Evolutionary conservation across 148 eudicot species (phyloP), one percentile per base, ranked within the genome.

Genomic region (Cornus suecica): DNA sequence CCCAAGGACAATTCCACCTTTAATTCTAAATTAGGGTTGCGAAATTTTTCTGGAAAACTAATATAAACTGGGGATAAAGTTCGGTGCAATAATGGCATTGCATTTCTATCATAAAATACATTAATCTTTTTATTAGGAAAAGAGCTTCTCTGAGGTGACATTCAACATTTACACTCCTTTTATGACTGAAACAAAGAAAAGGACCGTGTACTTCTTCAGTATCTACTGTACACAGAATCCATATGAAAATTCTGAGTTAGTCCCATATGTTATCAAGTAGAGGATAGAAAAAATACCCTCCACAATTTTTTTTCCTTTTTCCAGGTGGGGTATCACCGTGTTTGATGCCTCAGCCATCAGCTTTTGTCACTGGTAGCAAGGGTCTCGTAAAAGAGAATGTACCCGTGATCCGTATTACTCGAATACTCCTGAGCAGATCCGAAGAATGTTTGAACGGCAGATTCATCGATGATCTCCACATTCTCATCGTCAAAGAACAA

Each of bases 401-500:
- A 90, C 1, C 97, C 97, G 48, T 92, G 94, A 78, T 92, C 94
- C 1, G 94, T 85, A 79, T 90, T 92, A 82, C 90, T 86, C 25
- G 94, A 90, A 71, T 88, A 92, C 85, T 92, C 97, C 65, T 89
- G 96, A 29, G 96, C 89, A 20, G 92, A 87, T 41, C 93, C 97
- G 26, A 92, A 92, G 84, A 87, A 87, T 10, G 94, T 92, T 72
- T 92, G 97, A 23, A 92, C 90, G 0, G 92, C 94, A 69, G 94
- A 81, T 77, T 92, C 97, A 20, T 92, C 97, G 15, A 92, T 81
- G 70, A 90, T 90, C 84, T 92, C 97, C 10, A 88, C 97, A 68
- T 90, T 92, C 77, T 92, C 97, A n/a, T 92, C 97, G 22, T 92
- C 97, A 65, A 92, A 92, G 77, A 87, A 90, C 81, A 92, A 74